These are phyloP conservation scores for Cavenderia fasciculata DNA, from an alignment of 78 protist species.

Conservation along the genomic window DNA sequence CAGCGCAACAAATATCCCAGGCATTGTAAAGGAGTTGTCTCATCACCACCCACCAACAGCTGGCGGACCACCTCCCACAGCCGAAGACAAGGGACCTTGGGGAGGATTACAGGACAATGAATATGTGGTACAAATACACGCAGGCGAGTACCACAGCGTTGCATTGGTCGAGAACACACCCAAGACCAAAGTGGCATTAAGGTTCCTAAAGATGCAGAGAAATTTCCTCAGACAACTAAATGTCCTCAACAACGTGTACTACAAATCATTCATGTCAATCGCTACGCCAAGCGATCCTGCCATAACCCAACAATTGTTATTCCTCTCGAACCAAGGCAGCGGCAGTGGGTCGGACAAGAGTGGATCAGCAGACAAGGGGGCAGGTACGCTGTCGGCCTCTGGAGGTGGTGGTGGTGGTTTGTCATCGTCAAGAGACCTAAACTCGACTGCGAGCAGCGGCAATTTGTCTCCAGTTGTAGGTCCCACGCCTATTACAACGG, in stretches of 20 bases:
- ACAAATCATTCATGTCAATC: conserved; percentile 30
- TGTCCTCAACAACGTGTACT: conserved; percentile 28
- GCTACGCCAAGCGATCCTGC: conserved; percentile 46
- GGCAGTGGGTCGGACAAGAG: not conserved
- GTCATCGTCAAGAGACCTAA: too few species aligned
- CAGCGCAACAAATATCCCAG: conserved; percentile 2
- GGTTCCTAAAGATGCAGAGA: conserved; percentile 53
- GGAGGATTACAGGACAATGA: conserved; percentile 18
- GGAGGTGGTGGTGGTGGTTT: too few species aligned
- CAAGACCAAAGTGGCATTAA: conserved; percentile 24
- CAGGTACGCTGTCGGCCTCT: too few species aligned
- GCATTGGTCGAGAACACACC: conserved; percentile 51
- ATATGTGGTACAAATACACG: conserved; percentile 25
- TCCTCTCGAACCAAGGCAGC: not conserved
- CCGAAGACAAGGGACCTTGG: too few species aligned
- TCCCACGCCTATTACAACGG: not conserved
- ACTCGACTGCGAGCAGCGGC: too few species aligned
- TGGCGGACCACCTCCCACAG: too few species aligned
- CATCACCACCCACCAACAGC: not conserved
- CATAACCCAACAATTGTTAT: not conserved
- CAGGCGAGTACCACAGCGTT: conserved; percentile 65
- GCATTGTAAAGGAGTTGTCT: conserved; percentile 42
- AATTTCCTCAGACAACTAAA: conserved; percentile 56
- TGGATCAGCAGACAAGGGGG: too few species aligned
- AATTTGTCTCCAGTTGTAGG: not conserved